These are phyloP conservation scores for Arctostaphylos glauca DNA, from an alignment of 148 eudicot genomes.

Conservation along the genomic window DNA sequence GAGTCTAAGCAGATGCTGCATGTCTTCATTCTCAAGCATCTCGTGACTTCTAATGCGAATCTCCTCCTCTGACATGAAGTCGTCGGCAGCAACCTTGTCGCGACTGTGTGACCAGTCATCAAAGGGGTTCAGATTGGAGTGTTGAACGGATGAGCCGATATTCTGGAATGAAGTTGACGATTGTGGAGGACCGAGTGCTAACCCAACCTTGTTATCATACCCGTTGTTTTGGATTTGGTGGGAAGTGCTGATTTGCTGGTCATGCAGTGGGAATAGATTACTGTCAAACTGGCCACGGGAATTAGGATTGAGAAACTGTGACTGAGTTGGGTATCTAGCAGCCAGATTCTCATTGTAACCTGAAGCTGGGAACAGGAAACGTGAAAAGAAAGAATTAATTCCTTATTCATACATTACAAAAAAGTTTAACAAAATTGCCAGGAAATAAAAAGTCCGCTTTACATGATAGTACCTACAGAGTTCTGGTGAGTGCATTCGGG, in stretches of 20 bases:
- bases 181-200: conserved; percentile 62
- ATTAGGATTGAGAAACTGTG: conserved; percentile 43
- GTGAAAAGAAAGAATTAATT: not conserved
- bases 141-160: conserved; percentile 41
- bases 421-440: not conserved
- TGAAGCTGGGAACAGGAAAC: conserved; percentile 26
- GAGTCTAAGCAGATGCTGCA: conserved; percentile 83
- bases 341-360: conserved; percentile 55
- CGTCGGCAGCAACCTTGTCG: conserved; percentile 44
- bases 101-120: conserved; percentile 68
- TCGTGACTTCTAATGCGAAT: conserved; percentile 84
- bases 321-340: conserved; percentile 44
- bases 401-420: not conserved
- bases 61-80: conserved; percentile 72
- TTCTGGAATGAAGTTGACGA: conserved; percentile 51
- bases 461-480: not conserved
- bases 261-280: conserved; percentile 39
- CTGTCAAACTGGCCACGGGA: conserved; percentile 44
- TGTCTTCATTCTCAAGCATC: conserved; percentile 87
- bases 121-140: conserved; percentile 46
- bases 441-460: not conserved
- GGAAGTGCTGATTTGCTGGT: conserved; percentile 37
- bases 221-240: conserved; percentile 36
- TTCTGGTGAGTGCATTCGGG: not conserved
- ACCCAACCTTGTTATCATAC: conserved; percentile 38